Evolutionary conservation across 495 filamentous ascomycete genomes (phyloP).

Genomic region (Penicillium turbatum): DNA sequence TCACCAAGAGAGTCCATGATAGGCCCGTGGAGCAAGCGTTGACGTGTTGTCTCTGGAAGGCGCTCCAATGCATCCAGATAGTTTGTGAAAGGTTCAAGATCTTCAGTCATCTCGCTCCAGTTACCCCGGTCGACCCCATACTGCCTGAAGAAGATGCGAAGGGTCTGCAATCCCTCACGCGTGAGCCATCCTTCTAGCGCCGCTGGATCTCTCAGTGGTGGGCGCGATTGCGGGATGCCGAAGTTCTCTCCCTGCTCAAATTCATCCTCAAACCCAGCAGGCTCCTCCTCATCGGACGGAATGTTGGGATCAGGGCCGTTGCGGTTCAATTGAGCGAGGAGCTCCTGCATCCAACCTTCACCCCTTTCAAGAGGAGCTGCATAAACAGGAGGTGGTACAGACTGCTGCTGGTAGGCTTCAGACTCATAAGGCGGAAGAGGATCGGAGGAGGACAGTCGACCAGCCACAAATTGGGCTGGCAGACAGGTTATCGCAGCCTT

Average conservation of each 20-base stretch:
- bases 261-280: slow-evolving; percentile 4
- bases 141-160: slow-evolving; percentile 38
- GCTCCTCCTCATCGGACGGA: background rate
- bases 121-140: slow-evolving; percentile 45
- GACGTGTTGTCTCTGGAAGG: slow-evolving; percentile 26
- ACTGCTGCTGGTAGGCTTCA: slow-evolving; percentile 39
- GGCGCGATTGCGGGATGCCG: slow-evolving; percentile 11
- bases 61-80: slow-evolving; percentile 36
- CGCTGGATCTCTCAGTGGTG: slow-evolving; percentile 29
- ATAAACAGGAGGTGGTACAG: slow-evolving; percentile 37
- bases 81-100: slow-evolving; percentile 35
- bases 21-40: slow-evolving; percentile 29
- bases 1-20: slow-evolving; percentile 37
- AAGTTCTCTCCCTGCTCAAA: slow-evolving; percentile 8
- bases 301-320: slow-evolving; percentile 2
- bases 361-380: slow-evolving; percentile 32
- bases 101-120: slow-evolving; percentile 35
- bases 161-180: slow-evolving; percentile 29
- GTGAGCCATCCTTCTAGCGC: slow-evolving; percentile 38
- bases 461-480: slow-evolving; percentile 38
- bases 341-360: slow-evolving; percentile 42
- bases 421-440: slow-evolving; percentile 45
- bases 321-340: slow-evolving; percentile 37
- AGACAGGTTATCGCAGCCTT: slow-evolving; percentile 47
- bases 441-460: slow-evolving; percentile 42